Base-by-base conservation (phyloP, 306 rosid species). In the Malus orientalis region DNA sequence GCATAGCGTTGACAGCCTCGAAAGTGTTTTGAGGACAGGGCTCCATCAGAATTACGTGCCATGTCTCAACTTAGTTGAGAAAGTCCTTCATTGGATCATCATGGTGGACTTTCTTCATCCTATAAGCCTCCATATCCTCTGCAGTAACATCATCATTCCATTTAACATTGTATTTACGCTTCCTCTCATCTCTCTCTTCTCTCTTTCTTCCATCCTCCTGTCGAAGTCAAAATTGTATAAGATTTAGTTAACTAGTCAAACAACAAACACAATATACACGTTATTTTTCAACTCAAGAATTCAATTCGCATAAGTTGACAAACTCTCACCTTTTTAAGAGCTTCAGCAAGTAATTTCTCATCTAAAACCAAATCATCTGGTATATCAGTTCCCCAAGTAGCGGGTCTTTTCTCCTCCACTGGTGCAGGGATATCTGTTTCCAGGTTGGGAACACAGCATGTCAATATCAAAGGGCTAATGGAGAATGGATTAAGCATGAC, bases 41-140 rank as follows among this genome's bases (percentile, higher is more conserved):
- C 20, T 64, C 42, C 49, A 54, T 38, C 55, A 15, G 55, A 51
- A 51, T 16, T 16, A 51, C 18, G 51, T 45, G 20, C 20, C 20
- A 51, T 6, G 18, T 51, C 68, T 13, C n/a, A 33, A 13, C 19
- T 38, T 20, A 74, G 59, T 74, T 44, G 19, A 89, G 81, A 36
- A 89, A 85, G 60, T 77, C 90, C 80, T 91, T 89, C 92, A 86
- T 84, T 15, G 96, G 93, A 81, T 91, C 90, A 76, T 86, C 96
- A 18, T 78, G 85, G 80, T 77, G 93, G 5, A 87, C 72, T 76
- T 77, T 89, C 42, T 91, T 89, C 86, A 87, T 84, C 71, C 89
- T 77, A 73, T 85, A 88, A 27, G 92, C 91, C 65, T 84, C 90
- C 88, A 89, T 87, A 70, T 87, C 90, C 84, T 86, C 91, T 2